Percentiles rank a stretch among this genome's conserved stretches.
Conservation (phyloP, 768 basidiomycete species). For the Clathrus columnatus region DNA sequence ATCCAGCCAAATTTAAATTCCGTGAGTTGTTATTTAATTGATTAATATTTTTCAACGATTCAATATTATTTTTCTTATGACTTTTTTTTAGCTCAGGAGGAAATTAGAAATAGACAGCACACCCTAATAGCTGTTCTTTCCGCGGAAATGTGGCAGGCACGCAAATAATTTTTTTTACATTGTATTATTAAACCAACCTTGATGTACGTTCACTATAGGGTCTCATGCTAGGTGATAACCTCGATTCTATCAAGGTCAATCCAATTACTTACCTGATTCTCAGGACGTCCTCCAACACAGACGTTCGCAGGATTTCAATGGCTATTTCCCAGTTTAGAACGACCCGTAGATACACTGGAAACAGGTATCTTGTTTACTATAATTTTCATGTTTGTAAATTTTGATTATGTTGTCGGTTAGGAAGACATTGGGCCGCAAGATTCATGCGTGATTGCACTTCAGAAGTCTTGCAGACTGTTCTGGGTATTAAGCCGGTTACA, state of each 20-base stretch:
- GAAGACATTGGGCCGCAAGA: background rate
- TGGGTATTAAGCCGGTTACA: background rate
- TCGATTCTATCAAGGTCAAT: background rate
- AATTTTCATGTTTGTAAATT: background rate
- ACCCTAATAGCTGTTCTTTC: slow-evolving; percentile 3
- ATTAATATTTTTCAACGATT: background rate
- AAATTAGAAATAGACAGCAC: slow-evolving; percentile 1
- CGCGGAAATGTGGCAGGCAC: slow-evolving; percentile 4
- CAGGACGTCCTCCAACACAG: slow-evolving; percentile 1
- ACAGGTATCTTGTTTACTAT: background rate
- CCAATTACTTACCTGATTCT: background rate
- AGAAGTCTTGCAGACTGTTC: background rate
- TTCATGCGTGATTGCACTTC: slow-evolving; percentile 4
- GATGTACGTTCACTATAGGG: background rate
- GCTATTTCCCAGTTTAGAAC: background rate
- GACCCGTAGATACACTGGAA: background rate
- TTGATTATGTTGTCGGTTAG: background rate
- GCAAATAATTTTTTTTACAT: background rate
- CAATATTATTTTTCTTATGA: too few relatives aligned
- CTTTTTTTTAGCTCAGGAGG: background rate
- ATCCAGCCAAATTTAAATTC: slow-evolving; percentile 3
- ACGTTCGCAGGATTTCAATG: slow-evolving; percentile 1
- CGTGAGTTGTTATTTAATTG: background rate
- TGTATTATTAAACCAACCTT: background rate
- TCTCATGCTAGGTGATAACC: background rate